Evolutionary conservation across 169 alveolate species (phyloP), one percentile per base, ranked within the genome.

Genomic region (Eimeria acervulina): DNA sequence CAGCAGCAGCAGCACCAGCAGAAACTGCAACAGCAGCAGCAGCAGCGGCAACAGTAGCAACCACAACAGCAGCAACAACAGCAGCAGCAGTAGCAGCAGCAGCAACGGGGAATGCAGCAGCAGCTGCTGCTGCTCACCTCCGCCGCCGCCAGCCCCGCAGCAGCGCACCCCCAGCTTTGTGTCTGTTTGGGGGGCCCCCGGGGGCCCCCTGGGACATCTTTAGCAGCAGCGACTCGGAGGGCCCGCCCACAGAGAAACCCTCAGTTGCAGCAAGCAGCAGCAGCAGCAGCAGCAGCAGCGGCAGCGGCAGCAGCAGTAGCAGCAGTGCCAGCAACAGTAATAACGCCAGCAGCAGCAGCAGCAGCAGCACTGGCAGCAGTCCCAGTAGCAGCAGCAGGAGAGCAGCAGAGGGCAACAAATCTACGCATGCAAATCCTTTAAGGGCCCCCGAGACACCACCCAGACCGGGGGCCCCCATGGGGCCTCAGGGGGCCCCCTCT

Each of bases 81-180:
- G 23, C 44, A 66, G 78, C 78, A 66, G 78, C 78, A 66, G 78
- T 19, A 66, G 78, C 78, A 66, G 40, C 42, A 81, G 90, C 87
- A 36, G 87, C 89, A 44, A 26, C 89, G 2, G 83, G 28, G 4
- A 2, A 5, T 42, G 40, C 40, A 52, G 91, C 91, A 52, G 74
- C 91, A 83, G 91, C 52, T 13, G 72, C 91, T 28, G 76, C 91
- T 52, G 36, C 74, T 33, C 3, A 61, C 6, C 47, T 15, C n/a
- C 91, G 91, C 8, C 51, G 74, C 91, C 91, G 91, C 91, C 74
- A 40, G n/a, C 91, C 91, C 36, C 91, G 91, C 91, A 51, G 91
- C 91, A 83, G 91, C 74, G 91, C 91, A 28, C 91, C 91, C 52
- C 91, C 91, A 3, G 74, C 91, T 26, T 28, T 83, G 38, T 40